Conservation (phyloP, 805 yeast genomes). For the Saccharomyces mikatae region DNA sequence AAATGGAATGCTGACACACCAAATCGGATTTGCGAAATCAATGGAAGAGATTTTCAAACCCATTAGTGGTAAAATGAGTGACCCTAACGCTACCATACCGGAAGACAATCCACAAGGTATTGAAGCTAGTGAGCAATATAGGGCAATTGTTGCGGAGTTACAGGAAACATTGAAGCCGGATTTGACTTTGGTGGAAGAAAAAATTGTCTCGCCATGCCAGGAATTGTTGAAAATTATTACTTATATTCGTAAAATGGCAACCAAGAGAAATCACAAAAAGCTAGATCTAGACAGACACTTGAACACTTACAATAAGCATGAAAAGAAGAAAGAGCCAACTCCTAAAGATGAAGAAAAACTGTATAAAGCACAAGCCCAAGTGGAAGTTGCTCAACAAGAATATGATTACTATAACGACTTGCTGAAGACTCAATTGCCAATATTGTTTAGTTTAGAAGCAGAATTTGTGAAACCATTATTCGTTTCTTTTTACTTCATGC, state of each 20-base stretch:
- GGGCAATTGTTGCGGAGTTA: slow-evolving; percentile 78
- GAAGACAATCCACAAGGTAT: slow-evolving; percentile 97
- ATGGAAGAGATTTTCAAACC: slow-evolving; percentile 96
- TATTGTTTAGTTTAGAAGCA: slow-evolving; percentile 78
- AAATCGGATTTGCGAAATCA: slow-evolving; percentile 89
- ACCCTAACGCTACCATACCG: slow-evolving; percentile 75
- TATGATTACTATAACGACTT: slow-evolving; percentile 92
- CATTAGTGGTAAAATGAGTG: slow-evolving; percentile 83
- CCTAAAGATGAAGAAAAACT: slow-evolving; percentile 86
- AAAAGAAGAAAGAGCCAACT: slow-evolving; percentile 73
- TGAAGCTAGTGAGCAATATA: slow-evolving; percentile 85
- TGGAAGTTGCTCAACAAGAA: slow-evolving; percentile 88
- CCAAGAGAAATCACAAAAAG: slow-evolving; percentile 92
- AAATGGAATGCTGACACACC: slow-evolving; percentile 87
- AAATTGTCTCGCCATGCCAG: slow-evolving; percentile 86
- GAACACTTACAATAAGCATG: slow-evolving; percentile 59
- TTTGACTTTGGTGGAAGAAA: slow-evolving; percentile 79
- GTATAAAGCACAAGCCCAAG: slow-evolving; percentile 83
- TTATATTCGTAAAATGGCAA: slow-evolving; percentile 83
- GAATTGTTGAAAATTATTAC: slow-evolving; percentile 78
- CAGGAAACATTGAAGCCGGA: slow-evolving; percentile 87
- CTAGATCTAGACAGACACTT: slow-evolving; percentile 85
- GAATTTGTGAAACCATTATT: slow-evolving; percentile 90
- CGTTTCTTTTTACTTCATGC: slow-evolving; percentile 94
- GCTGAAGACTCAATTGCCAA: slow-evolving; percentile 84